A percentile compares a stretch with the other conserved stretches of the same genome.
phyloP scores from a whole-genome alignment of 2,329 filamentous ascomycete species.

The Epichloe gansuensis region DNA sequence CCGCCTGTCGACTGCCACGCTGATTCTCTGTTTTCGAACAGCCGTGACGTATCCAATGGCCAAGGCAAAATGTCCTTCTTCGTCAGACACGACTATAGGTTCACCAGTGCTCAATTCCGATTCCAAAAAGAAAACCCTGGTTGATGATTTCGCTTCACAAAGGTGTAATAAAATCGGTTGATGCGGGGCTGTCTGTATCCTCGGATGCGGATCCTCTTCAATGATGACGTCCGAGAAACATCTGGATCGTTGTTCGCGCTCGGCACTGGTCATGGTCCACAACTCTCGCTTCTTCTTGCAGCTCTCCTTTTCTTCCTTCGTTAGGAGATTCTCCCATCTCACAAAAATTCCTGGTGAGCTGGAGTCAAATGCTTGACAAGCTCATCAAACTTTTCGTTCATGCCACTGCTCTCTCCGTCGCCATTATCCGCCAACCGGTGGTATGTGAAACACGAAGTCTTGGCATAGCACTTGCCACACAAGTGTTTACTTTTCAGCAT shows the following conservation, averaged over 20 bases:
- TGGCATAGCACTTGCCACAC: constrained; percentile 83
- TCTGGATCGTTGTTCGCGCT: constrained; percentile 77
- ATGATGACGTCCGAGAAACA: constrained; percentile 86
- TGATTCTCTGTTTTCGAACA: constrained; percentile 63
- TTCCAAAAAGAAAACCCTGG: constrained; percentile 74
- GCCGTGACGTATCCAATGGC: constrained; percentile 83
- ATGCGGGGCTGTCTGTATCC: constrained; percentile 63
- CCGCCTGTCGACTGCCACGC: constrained; percentile 79
- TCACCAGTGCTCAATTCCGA: constrained; percentile 82
- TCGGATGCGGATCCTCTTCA: constrained; percentile 61
- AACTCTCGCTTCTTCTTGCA: constrained; percentile 80
- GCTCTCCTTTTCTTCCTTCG: constrained; percentile 85
- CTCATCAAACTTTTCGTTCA: constrained; percentile 72
- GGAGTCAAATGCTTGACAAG: constrained; percentile 66
- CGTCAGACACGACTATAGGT: constrained; percentile 91
- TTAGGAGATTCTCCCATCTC: constrained; percentile 88
- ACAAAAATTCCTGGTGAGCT: constrained; percentile 67
- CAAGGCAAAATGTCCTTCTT: constrained; percentile 86
- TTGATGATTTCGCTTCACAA: constrained; percentile 55
- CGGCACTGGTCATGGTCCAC: constrained; percentile 87
- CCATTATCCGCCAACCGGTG: constrained; percentile 84
- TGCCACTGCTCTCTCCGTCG: constrained; percentile 65
- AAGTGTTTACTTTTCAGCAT: constrained; percentile 75
- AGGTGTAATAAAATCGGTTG: constrained; percentile 80
- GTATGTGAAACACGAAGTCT: constrained; percentile 83